Evolutionary conservation across 352 stramenopile genomes (phyloP), one percentile per base, ranked within the genome.

Genomic region (Globisporangium uncinulatum): DNA sequence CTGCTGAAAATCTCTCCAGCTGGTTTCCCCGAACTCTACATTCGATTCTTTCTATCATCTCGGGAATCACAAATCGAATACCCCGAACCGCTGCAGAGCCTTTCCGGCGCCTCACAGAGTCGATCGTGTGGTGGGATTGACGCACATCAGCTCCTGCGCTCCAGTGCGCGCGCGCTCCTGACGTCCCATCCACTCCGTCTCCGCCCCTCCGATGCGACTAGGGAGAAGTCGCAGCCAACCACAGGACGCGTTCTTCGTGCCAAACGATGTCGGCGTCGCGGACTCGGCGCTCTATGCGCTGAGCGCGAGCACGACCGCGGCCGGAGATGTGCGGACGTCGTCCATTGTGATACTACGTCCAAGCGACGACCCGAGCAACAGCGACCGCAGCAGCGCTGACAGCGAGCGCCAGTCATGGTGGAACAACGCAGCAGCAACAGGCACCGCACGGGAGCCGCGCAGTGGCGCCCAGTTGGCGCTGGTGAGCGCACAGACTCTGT

Each of bases 371-470:
- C 29, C 41, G 8, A 20, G 41, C 14, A 20, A 44, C 1, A 36
- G 45, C 10, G 34, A 29, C 2, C 31, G 37, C 11, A 20, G 19
- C 11, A 50, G 29, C 6, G 42, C 17, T 19, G 56, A 14, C 24
- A 56, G 24, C n/a, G 52, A 58, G 4, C 49, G 59, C 10, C 52
- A 65, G 34, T 77, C 67, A 4, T 82, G 73, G 73, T 79, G 71
- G 58, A 57, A 73, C 17, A 59, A 70, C 20, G 20, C 66, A 13
- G 46, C 54, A 4, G 39, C 24, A 29, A 29, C 24, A 29, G 24
- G 24, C 24, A 29, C 24, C 55, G 5, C 55, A 56, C 37, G 36
- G 36, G 55, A 74, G 24, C 43, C 51, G 7, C 43, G 68, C 20
- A 69, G 51, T 19, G 71, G 69, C 48, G 59, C 51, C 9, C 57